Base-by-base conservation (phyloP, 495 filamentous ascomycete genomes). In the Penicillium ucsense region DNA sequence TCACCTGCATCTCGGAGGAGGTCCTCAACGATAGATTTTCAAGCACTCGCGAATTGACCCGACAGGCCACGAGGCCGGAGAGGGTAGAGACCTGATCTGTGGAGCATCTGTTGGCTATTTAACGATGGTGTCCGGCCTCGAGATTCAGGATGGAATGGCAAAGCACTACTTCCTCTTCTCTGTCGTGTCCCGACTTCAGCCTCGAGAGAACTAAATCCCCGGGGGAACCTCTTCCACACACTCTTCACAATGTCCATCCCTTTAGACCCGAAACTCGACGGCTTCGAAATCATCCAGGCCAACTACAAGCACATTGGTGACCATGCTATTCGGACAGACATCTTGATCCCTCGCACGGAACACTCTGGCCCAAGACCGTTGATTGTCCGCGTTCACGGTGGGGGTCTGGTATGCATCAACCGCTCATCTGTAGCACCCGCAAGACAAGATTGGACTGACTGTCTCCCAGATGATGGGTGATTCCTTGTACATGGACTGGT, bases 341-440 rank as follows among this genome's bases (percentile, higher is more conserved):
- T 69, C 9, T 42, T 69, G 3, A 57, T 69, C 33, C 63, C 66
- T 3, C 49, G 60, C 8, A 48, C 47, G 0, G 29, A 49, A 1
- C 48, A 44, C 29, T 7, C 33, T 0, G 55, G 60, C 5, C 53
- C 61, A 35, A 53, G 62, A 47, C 66, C 66, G 2, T 32, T 60
- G 0, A 61, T 69, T 39, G 43, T 60, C 4, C 60, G 51, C 34
- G 61, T 64, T 47, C 66, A 69, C 28, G 63, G 62, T 6, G 66
- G 66, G 35, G 61, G 61, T n/a, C 47, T 69, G 36, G 65, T 68
- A 57, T 33, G 50, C 20, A 20, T 45, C 28, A 41, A 31, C 3
- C 4, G 5, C 28, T 31, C 39, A 43, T 8, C 11, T 11, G 11
- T 38, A 10, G 39, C 7, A 35, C 0, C 6, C 11, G 37, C 31